Evolutionary conservation across 192 early-diverging fungal species (phyloP), one percentile per base, ranked within the genome.

Genomic region (Umbelopsis sp.): DNA sequence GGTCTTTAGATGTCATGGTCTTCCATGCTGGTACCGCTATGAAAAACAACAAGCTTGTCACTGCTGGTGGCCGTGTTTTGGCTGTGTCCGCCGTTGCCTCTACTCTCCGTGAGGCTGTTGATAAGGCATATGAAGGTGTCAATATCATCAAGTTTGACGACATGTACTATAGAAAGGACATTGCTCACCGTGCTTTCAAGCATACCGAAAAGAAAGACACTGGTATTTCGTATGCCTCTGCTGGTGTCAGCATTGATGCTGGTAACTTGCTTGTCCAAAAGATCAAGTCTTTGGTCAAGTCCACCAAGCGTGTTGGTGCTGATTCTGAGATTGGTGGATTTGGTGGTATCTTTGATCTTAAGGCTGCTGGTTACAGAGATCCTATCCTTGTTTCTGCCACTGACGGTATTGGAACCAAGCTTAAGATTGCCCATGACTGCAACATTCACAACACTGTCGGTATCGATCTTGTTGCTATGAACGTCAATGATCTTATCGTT

Each of bases 401-500:
- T 27, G 98, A 99, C 69, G 98, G 98, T 51, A 95, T 99, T 23
- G 98, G 98, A 37, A 99, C 98, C 73, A 99, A 99, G 87, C 89
- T 99, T 46, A 97, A 92, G 84, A 88, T 99, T 75, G 97, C 98
- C 2, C 95, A 97, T 35, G 86, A 85, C 35, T 86, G 87, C 70
- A 82, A 86, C 30, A 93, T 92, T 66, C 94, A 98, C 80, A 88
- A 96, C 78, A 95, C 96, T 9, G 95, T 99, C 50, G 95, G 97
- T 48, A 92, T 98, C 75, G 98, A 99, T 78, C 85, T 98, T 47
- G 98, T 99, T 46, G 98, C 98, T 7, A 99, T 99, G 98, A 97
- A 91, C 76, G 98, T 98, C 70, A 99, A 99, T 82, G 98, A 99
- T 75, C 83, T 99, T 52, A 84, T 99, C 47, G 98, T 98, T 22